Evolutionary conservation across 306 rosid genomes (phyloP).

Genomic region (Trifolium fragiferum): DNA sequence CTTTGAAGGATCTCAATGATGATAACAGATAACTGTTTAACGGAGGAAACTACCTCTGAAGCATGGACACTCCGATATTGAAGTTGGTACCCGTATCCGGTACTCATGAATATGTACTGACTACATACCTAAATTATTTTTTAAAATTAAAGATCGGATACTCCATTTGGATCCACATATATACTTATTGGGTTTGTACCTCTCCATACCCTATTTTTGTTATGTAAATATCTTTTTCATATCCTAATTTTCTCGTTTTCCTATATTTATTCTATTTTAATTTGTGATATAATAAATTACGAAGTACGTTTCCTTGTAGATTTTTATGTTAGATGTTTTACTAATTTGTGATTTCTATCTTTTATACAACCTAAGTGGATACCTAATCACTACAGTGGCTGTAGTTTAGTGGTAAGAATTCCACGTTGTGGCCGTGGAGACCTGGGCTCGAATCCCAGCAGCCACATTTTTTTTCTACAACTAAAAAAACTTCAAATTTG

Average conservation of each 20-base stretch:
- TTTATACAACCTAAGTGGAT: background rate
- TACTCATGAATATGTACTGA: background rate
- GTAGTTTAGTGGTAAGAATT: constrained; percentile 14
- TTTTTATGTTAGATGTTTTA: background rate
- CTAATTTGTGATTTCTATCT: background rate
- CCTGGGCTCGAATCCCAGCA: constrained; percentile 18
- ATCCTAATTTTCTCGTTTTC: background rate
- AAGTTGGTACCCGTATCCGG: background rate
- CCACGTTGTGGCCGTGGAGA: constrained; percentile 20
- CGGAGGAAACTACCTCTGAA: background rate
- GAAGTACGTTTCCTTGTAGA: background rate
- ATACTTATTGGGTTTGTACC: background rate
- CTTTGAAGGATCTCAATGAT: constrained; percentile 91
- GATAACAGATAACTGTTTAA: constrained; percentile 21
- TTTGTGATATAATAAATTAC: background rate
- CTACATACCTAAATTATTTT: background rate
- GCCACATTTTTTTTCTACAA: background rate
- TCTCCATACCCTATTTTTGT: background rate
- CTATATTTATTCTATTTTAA: background rate
- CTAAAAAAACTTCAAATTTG: background rate
- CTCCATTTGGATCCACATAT: background rate
- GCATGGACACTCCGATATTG: background rate
- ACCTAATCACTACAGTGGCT: background rate
- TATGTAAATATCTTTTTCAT: background rate
- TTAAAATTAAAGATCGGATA: background rate